Evolutionary conservation across 2,329 filamentous ascomycete genomes (phyloP).

Genomic region (Geosmithia flava): DNA sequence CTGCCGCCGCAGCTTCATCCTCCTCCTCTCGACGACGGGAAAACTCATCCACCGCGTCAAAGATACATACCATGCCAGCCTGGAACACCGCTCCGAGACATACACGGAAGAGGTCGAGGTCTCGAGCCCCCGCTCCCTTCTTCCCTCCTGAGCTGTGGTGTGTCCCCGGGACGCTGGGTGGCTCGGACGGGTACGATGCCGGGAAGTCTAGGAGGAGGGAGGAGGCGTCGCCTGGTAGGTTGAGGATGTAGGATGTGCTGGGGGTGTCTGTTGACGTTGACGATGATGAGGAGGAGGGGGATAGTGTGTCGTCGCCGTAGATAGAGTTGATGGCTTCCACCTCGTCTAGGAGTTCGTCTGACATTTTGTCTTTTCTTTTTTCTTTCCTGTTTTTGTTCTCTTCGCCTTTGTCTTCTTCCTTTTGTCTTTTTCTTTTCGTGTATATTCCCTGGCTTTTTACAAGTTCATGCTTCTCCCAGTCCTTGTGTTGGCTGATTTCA

Average conservation of each 20-base stretch:
- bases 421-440: no score
- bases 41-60: constrained; percentile 76
- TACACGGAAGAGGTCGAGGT: constrained; percentile 56
- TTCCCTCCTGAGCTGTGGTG: constrained; percentile 67
- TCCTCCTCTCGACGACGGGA: constrained; percentile 26
- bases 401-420: neutral
- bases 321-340: constrained; percentile 76
- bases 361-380: constrained; percentile 21
- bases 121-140: constrained; percentile 59
- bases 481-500: no score
- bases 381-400: neutral
- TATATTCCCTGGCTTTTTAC: no score
- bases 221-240: constrained; percentile 48
- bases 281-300: no score
- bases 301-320: constrained; percentile 48
- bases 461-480: no score
- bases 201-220: constrained; percentile 60
- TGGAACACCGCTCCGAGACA: constrained; percentile 57
- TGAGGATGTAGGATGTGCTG: constrained; percentile 44
- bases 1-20: constrained; percentile 9
- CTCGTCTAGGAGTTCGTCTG: constrained; percentile 56
- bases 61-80: constrained; percentile 72
- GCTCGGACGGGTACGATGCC: constrained; percentile 57
- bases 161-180: constrained; percentile 64
- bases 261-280: constrained; percentile 29